Base-by-base conservation (phyloP, 768 basidiomycete species). In the Pleurotus eryngii region DNA sequence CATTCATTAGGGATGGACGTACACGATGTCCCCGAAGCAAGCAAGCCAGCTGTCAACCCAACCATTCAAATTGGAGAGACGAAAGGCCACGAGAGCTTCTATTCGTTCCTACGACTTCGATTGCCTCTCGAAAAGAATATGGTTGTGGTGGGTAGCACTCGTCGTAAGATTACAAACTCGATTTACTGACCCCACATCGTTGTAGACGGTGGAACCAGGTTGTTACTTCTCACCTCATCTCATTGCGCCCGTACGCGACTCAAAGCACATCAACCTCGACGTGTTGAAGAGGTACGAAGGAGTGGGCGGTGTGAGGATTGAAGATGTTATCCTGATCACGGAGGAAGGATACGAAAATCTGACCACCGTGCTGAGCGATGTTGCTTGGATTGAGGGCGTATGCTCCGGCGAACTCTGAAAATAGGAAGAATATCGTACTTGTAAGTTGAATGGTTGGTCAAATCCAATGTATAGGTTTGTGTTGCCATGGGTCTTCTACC, bases 281-380 rank as follows among this genome's bases (percentile, higher is more conserved):
- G 80, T 89, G 20, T 72, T 95, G 59, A 77, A 79, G 68, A 72
- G 74, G 53, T 98, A 94, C 65, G 86, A 91, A 64, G 72, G 74
- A 35, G 90, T 98, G 20, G 96, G 96, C 14, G 96, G 96, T 0
- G 89, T 98, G 2, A 76, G 96, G 50, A 95, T 98, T 61, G 96
- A 98, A 70, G 96, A 98, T 68, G 93, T 90, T 26, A 81, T 98
- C 3, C 70, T 91, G 5, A 85, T 99, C 60, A 92, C 85, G 0
- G 70, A 77, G 57, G 76, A 79, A 9, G 91, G 91, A 5, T 84
- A 80, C 63, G 86, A 93, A 74, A 96, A 95, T 72, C 65, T 98
- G 59, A 97, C 96, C 0, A 89, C 86, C 5, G 90, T 92, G 8
- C 81, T 76, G 57, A 93, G 93, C 67, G 92, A 92, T 56, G 81